Conservation (phyloP, 768 basidiomycete species). For the Boletus insuetus region DNA sequence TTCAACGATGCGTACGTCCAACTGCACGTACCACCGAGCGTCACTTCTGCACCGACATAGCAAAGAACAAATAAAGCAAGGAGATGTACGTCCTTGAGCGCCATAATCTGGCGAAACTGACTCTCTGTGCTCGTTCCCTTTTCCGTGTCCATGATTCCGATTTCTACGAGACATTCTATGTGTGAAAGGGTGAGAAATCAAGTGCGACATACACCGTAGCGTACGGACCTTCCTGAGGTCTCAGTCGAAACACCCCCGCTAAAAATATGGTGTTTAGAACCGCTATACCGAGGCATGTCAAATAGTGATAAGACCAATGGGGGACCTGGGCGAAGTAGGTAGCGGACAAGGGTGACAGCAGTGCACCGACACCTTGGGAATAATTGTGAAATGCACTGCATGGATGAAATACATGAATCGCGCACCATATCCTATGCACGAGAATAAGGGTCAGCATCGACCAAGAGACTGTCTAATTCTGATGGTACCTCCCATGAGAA, state of each 20-base stretch:
- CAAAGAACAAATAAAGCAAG: neutral
- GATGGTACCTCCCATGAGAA: slow-evolving; percentile 42
- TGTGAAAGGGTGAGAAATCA: neutral
- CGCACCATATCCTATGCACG: neutral
- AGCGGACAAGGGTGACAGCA: neutral
- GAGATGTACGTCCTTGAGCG: slow-evolving; percentile 1
- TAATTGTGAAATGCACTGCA: neutral
- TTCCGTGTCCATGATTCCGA: neutral
- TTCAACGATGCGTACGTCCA: neutral
- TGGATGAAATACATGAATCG: neutral
- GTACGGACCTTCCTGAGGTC: neutral
- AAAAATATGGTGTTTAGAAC: neutral
- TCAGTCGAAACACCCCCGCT: neutral
- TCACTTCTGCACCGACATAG: slow-evolving; percentile 1
- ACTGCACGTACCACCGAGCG: neutral
- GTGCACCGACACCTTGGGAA: neutral
- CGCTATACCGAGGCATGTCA: neutral
- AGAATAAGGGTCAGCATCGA: neutral
- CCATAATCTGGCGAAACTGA: neutral
- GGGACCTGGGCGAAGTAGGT: neutral
- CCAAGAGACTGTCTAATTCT: slow-evolving; percentile 40
- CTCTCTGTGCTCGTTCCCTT: neutral
- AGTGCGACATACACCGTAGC: neutral
- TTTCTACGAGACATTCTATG: slow-evolving; percentile 3
- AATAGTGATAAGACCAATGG: slow-evolving; percentile 2